Conservation (phyloP, 805 yeast species). For the Candida tibetensis region DNA sequence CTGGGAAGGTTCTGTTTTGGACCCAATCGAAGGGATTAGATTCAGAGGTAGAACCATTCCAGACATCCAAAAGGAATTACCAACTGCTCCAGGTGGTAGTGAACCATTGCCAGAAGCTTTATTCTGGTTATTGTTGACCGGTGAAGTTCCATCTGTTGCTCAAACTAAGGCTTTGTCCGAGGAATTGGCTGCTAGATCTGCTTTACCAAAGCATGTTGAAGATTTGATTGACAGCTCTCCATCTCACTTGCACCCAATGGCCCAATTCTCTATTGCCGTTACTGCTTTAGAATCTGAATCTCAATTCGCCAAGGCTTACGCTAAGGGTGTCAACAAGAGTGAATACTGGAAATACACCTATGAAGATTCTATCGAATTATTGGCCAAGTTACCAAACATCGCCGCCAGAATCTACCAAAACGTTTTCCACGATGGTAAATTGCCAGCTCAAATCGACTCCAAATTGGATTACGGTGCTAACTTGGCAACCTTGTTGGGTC, state of each 20-base stretch:
- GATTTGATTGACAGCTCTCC: constrained; percentile 65
- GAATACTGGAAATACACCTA: constrained; percentile 75
- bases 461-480: constrained; percentile 71
- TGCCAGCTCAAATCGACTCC: constrained; percentile 49
- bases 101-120: constrained; percentile 75
- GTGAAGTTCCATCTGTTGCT: constrained; percentile 60
- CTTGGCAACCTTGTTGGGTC: constrained; percentile 64
- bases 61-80: constrained; percentile 65
- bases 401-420: constrained; percentile 76
- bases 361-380: constrained; percentile 67
- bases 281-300: constrained; percentile 72
- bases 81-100: constrained; percentile 54
- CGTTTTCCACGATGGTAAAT: constrained; percentile 52
- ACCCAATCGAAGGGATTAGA: constrained; percentile 72
- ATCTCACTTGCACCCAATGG: constrained; percentile 74
- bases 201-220: constrained; percentile 61
- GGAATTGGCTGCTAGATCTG: constrained; percentile 64
- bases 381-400: constrained; percentile 71
- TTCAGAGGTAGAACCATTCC: constrained; percentile 76
- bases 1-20: constrained; percentile 80
- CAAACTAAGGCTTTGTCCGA: constrained; percentile 56
- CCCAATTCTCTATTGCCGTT: constrained; percentile 74
- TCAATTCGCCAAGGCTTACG: constrained; percentile 68
- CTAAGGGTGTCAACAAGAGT: constrained; percentile 61
- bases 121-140: constrained; percentile 77